phyloP scores from a whole-genome alignment of 2,329 filamentous ascomycete genomes.

The Fusarium sp. region DNA sequence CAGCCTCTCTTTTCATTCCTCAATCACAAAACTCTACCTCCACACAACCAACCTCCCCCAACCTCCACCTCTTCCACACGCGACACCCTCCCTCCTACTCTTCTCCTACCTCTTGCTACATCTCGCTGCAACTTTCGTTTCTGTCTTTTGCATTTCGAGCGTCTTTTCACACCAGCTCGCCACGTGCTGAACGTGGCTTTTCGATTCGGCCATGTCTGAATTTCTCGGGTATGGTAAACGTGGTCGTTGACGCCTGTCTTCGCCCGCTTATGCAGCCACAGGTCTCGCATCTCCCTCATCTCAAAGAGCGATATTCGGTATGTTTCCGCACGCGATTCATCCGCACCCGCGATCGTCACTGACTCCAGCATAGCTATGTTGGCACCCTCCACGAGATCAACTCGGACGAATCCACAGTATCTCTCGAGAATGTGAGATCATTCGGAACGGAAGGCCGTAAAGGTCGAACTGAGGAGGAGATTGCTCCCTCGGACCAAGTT shows the following conservation, averaged over 20 bases:
- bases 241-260: slow-evolving; percentile 44
- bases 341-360: slow-evolving; percentile 41
- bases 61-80: slow-evolving; percentile 34
- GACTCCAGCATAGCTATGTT: slow-evolving; percentile 77
- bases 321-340: slow-evolving; percentile 48
- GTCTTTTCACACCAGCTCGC: slow-evolving; percentile 45
- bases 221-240: slow-evolving; percentile 66
- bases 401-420: slow-evolving; percentile 95
- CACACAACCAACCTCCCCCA: slow-evolving; percentile 45
- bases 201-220: slow-evolving; percentile 64
- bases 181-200: slow-evolving; percentile 57
- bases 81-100: slow-evolving; percentile 27
- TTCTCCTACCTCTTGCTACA: slow-evolving; percentile 21
- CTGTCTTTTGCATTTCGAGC: slow-evolving; percentile 38
- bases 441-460: slow-evolving; percentile 94
- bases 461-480: slow-evolving; percentile 82
- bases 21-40: slow-evolving; percentile 51
- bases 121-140: slow-evolving; percentile 31
- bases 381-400: slow-evolving; percentile 98
- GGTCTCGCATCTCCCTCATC: slow-evolving; percentile 94
- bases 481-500: slow-evolving; percentile 84
- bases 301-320: slow-evolving; percentile 98
- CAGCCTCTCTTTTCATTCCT: slow-evolving; percentile 48
- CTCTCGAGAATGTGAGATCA: slow-evolving; percentile 94
- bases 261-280: slow-evolving; percentile 56